Base-by-base conservation (phyloP, 129 eudicot genomes). In the Oenanthe sinensis region DNA sequence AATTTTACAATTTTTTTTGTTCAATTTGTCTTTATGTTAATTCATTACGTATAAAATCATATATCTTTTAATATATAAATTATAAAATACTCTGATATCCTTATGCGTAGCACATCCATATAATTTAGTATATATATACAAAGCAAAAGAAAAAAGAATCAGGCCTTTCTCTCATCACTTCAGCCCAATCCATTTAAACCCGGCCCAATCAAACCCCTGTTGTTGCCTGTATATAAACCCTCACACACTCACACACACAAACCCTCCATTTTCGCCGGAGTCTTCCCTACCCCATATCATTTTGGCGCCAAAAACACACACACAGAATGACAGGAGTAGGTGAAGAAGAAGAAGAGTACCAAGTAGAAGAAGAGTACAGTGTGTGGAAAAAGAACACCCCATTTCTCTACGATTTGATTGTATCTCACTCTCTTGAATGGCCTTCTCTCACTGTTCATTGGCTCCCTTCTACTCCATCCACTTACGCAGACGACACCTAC, bases 391-490 rank as follows among this genome's bases (percentile, higher is more conserved):
- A 92, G 87, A 92, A 92, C 78, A 92, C 97, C 0, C 97, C 97
- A 17, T 87, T 95, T 72, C 78, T 95, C 62, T 95, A 92, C 88
- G 96, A 92, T 60, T 87, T 95, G 26, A 89, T 92, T 24, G 11
- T 92, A 44, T 95, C 89, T 39, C 94, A 90, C 87, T 81, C 96
- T 2, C 96, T 95, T 5, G 97, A 90, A 79, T 95, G 97, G 97
- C 99, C 99, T 2, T 95, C 99, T 28, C 97, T 95, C 85, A 95
- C 99, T 80, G 99, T 95, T 50, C 97, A 95, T 46, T 95, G 97
- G 96, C 90, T 92, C 8, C 97, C 99, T 15, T 85, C 88, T 16
- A 54, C 80, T 20, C 92, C 97, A 0, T 75, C 86, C 7, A 42
- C 85, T n/a, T 82, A 82, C 83, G 79, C 80, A 65, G 90, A 90